These are phyloP conservation scores for Emmonsiellopsis sp. DNA, from an alignment of 2,329 filamentous ascomycete genomes.

Conservation along the genomic window DNA sequence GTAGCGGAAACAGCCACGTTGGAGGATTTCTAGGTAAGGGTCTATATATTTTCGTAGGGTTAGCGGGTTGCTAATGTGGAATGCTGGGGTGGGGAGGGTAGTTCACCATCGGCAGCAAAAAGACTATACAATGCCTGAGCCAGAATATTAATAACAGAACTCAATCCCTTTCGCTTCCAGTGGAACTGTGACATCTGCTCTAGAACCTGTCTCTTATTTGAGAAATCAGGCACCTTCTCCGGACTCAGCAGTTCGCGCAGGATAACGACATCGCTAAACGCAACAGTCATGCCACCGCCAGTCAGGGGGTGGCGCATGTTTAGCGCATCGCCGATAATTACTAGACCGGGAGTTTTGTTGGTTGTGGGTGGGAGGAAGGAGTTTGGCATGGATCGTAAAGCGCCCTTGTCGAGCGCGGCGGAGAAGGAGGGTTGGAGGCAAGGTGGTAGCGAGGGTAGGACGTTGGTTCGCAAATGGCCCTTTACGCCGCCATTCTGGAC, in stretches of 20 bases:
- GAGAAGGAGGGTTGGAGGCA: slow-evolving; percentile 63
- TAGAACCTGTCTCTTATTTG: slow-evolving; percentile 56
- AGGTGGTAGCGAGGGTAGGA: slow-evolving; percentile 67
- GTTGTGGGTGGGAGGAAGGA: slow-evolving; percentile 78
- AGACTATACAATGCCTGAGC: slow-evolving; percentile 86
- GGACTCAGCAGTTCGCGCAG: slow-evolving; percentile 67
- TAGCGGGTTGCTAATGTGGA: not conserved
- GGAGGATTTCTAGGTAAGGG: slow-evolving; percentile 65
- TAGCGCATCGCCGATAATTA: slow-evolving; percentile 85
- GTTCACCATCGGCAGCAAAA: slow-evolving; percentile 67
- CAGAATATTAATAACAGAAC: slow-evolving; percentile 92
- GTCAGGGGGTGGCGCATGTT: slow-evolving; percentile 99
- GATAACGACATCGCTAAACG: slow-evolving; percentile 81
- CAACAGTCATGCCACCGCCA: slow-evolving; percentile 96
- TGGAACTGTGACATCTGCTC: slow-evolving; percentile 67
- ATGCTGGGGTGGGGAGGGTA: slow-evolving; percentile 3
- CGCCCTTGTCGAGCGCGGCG: slow-evolving; percentile 66
- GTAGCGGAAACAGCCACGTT: slow-evolving; percentile 86
- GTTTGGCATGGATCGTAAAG: slow-evolving; percentile 89
- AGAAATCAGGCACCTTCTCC: slow-evolving; percentile 56
- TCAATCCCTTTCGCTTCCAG: slow-evolving; percentile 73
- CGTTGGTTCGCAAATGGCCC: slow-evolving; percentile 67
- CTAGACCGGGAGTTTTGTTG: slow-evolving; percentile 59
- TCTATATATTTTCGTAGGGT: slow-evolving; percentile 31
- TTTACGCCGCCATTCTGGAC: slow-evolving; percentile 72